Evolutionary conservation across 805 yeast species (phyloP).

Genomic region (Wickerhamomyces strasburgensis): DNA sequence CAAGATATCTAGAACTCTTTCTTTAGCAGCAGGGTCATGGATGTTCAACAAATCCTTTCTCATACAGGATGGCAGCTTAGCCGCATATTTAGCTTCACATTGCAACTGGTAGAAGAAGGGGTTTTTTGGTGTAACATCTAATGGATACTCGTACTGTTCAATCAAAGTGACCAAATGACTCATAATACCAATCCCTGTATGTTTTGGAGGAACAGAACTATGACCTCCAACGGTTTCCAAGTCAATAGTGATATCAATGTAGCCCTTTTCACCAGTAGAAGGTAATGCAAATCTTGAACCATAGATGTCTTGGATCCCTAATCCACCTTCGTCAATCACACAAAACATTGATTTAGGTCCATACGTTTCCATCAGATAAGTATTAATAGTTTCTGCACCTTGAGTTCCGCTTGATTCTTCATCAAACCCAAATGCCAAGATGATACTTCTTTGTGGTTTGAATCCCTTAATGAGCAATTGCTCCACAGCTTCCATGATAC

Average conservation of each 20-base stretch:
- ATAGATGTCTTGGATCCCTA: constrained; percentile 23
- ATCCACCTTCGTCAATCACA: constrained; percentile 67
- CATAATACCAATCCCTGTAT: constrained; percentile 38
- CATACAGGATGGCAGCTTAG: constrained; percentile 19
- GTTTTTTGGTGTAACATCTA: constrained; percentile 37
- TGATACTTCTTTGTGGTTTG: constrained; percentile 55
- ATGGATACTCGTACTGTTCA: constrained; percentile 6
- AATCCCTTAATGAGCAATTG: constrained; percentile 44
- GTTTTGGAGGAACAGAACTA: constrained; percentile 73
- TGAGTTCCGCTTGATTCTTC: constrained; percentile 53
- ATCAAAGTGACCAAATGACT: constrained; percentile 43
- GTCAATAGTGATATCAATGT: constrained; percentile 44
- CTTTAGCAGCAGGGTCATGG: constrained; percentile 31
- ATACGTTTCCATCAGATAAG: constrained; percentile 43
- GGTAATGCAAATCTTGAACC: constrained; percentile 45
- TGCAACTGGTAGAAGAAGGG: constrained; percentile 56
- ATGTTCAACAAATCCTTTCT: constrained; percentile 24
- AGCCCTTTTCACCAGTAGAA: constrained; percentile 60
- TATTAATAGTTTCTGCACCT: constrained; percentile 43
- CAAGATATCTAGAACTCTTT: constrained; percentile 25
- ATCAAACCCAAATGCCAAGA: constrained; percentile 71
- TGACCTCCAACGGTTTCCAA: constrained; percentile 72
- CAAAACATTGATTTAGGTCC: constrained; percentile 59
- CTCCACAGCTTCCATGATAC: constrained; percentile 64
- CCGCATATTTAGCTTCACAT: constrained; percentile 50